These are phyloP conservation scores for Colletotrichum lupini DNA, from an alignment of 2,329 filamentous ascomycete species.

Conservation along the genomic window DNA sequence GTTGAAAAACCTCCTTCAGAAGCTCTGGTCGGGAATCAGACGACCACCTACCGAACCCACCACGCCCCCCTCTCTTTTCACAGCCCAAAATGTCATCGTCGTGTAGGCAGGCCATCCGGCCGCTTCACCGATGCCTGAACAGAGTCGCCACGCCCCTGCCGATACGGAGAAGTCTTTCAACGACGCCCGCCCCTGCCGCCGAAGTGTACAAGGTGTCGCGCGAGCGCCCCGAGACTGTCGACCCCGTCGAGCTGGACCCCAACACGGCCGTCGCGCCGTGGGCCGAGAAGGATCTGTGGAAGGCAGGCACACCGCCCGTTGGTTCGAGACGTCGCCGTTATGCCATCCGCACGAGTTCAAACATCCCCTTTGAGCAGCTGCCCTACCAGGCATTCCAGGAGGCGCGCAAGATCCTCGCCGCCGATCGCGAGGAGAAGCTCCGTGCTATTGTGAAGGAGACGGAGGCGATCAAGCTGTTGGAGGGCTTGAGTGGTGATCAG, in stretches of 20 bases:
- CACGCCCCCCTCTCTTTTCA: constrained; percentile 11
- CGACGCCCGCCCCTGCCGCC: constrained; percentile 46
- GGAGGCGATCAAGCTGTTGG: constrained; percentile 74
- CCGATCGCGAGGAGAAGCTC: constrained; percentile 85
- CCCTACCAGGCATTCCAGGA: constrained; percentile 99
- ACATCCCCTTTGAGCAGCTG: constrained; percentile 90
- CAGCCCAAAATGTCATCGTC: constrained; percentile 60
- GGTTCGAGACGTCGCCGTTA: constrained; percentile 87
- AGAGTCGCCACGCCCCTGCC: constrained; percentile 47
- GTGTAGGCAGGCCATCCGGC: constrained; percentile 68
- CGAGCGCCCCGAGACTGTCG: constrained; percentile 37
- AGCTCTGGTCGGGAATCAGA: constrained; percentile 11
- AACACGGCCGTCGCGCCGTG: constrained; percentile 72
- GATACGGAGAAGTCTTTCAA: constrained; percentile 43
- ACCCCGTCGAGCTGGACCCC: constrained; percentile 68
- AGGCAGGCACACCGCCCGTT: constrained; percentile 76
- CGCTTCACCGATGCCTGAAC: constrained; percentile 65
- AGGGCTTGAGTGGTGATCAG: constrained; percentile 66
- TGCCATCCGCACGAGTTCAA: constrained; percentile 71
- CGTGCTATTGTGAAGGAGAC: constrained; percentile 75
- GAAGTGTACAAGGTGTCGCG: constrained; percentile 40
- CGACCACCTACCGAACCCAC: constrained; percentile 3
- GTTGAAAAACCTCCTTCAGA: constrained; percentile 18
- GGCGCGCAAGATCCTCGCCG: constrained; percentile 83
- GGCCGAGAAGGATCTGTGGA: constrained; percentile 76